These are phyloP conservation scores for Colletotrichum godetiae DNA, from an alignment of 2,329 filamentous ascomycete genomes.

Conservation along the genomic window DNA sequence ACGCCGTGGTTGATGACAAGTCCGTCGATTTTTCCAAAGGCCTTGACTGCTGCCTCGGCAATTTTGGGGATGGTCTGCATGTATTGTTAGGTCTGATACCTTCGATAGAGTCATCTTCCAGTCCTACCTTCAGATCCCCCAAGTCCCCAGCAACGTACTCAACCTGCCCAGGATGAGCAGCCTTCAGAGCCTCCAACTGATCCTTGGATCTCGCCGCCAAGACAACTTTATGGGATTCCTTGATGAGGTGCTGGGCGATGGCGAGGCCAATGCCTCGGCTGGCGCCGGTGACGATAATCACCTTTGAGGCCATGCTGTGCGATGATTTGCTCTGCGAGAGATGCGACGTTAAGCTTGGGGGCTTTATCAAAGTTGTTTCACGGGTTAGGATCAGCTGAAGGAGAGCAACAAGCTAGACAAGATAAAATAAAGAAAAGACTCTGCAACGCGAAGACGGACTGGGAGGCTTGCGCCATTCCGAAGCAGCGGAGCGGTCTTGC, in stretches of 20 bases:
- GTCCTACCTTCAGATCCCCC: slow-evolving; percentile 59
- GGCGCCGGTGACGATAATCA: slow-evolving; percentile 76
- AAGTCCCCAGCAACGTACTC: slow-evolving; percentile 68
- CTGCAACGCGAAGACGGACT: not conserved
- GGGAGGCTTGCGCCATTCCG: slow-evolving; percentile 7
- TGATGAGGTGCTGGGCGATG: slow-evolving; percentile 62
- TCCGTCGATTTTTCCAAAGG: slow-evolving; percentile 81
- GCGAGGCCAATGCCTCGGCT: slow-evolving; percentile 73
- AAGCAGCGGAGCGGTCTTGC: slow-evolving; percentile 2
- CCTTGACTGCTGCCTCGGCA: slow-evolving; percentile 71
- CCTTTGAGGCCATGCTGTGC: slow-evolving; percentile 65
- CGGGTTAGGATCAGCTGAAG: not conserved
- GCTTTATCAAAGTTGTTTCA: not conserved
- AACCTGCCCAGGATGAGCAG: slow-evolving; percentile 63
- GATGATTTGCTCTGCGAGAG: not conserved
- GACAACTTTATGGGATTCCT: slow-evolving; percentile 67
- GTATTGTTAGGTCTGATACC: not conserved
- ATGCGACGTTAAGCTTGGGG: not conserved
- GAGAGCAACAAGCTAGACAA: not conserved
- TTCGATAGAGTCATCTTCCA: not conserved
- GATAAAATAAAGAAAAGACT: not conserved
- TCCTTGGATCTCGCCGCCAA: slow-evolving; percentile 66
- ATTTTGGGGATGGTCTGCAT: slow-evolving; percentile 68
- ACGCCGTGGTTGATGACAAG: slow-evolving; percentile 90
- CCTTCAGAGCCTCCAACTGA: slow-evolving; percentile 62